Percentiles rank a stretch among this genome's conserved stretches.
phyloP scores from a whole-genome alignment of 225 moss, liverwort and hornwort species.

The Sphagnum tenellum region DNA sequence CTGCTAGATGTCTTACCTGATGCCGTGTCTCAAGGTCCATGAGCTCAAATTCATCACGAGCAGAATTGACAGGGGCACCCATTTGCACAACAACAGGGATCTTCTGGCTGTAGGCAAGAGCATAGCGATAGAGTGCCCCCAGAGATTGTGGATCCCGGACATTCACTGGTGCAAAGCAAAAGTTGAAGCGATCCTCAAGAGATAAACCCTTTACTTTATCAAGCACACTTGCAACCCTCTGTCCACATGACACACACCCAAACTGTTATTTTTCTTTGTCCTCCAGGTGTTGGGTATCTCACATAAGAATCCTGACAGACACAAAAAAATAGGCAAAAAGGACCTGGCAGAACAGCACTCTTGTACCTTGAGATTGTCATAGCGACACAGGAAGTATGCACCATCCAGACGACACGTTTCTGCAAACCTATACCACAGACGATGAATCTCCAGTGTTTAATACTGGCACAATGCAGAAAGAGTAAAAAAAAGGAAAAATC shows the following conservation, averaged over 20 bases:
- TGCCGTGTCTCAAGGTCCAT: conserved; percentile 92
- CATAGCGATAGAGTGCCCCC: conserved; percentile 82
- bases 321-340: no score
- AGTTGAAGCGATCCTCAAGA: conserved; percentile 87
- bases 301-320: no score
- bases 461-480: no score
- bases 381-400: conserved; percentile 89
- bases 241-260: background rate
- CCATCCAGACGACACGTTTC: conserved; percentile 96
- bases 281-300: no score
- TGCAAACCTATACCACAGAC: conserved; percentile 48
- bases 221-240: conserved; percentile 84
- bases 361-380: conserved; percentile 85
- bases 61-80: conserved; percentile 83
- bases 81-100: conserved; percentile 90
- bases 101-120: conserved; percentile 89
- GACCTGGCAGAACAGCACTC: no score
- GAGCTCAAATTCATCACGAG: conserved; percentile 88
- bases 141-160: conserved; percentile 91
- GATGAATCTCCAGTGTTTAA: background rate
- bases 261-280: background rate
- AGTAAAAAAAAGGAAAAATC: no score
- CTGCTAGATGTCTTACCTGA: conserved; percentile 39
- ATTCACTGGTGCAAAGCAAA: conserved; percentile 97
- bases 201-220: conserved; percentile 93